Conservation (phyloP, 2,329 filamentous ascomycete genomes). For the Fusarium sp. region DNA sequence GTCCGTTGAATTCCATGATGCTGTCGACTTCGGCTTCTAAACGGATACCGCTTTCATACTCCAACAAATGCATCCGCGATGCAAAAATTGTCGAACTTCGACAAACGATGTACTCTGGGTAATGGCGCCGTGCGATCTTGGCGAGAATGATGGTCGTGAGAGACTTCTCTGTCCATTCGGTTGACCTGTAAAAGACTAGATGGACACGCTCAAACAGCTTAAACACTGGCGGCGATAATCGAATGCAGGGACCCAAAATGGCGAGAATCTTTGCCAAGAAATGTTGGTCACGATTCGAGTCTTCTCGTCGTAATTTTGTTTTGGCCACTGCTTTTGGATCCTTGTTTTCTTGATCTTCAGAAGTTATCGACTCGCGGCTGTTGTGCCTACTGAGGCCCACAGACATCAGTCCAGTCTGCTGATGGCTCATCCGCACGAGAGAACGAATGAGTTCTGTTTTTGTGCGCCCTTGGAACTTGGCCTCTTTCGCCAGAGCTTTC, state of each 20-base stretch:
- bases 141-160: conserved; percentile 94
- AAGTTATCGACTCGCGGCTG: conserved; percentile 66
- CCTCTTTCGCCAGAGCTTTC: conserved; percentile 85
- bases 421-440: conserved; percentile 79
- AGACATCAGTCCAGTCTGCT: conserved; percentile 81
- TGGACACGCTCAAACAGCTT: conserved; percentile 95
- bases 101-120: conserved; percentile 90
- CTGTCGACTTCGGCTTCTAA: conserved; percentile 85
- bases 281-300: conserved; percentile 76
- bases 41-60: conserved; percentile 89
- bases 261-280: conserved; percentile 82
- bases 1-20: conserved; percentile 83
- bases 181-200: conserved; percentile 94
- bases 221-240: conserved; percentile 77
- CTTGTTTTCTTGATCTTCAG: conserved; percentile 56
- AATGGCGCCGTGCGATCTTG: conserved; percentile 88
- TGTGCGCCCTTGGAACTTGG: conserved; percentile 87
- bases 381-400: conserved; percentile 74
- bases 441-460: conserved; percentile 83
- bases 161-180: conserved; percentile 97
- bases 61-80: conserved; percentile 79
- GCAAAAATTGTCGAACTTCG: conserved; percentile 90
- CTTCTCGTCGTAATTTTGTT: conserved; percentile 43
- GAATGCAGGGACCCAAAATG: conserved; percentile 84
- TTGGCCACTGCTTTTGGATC: conserved; percentile 10